Percentiles rank a stretch among this genome's conserved stretches.
Evolutionary conservation across 805 yeast genomes (phyloP).

Genomic region (Candida argentea): DNA sequence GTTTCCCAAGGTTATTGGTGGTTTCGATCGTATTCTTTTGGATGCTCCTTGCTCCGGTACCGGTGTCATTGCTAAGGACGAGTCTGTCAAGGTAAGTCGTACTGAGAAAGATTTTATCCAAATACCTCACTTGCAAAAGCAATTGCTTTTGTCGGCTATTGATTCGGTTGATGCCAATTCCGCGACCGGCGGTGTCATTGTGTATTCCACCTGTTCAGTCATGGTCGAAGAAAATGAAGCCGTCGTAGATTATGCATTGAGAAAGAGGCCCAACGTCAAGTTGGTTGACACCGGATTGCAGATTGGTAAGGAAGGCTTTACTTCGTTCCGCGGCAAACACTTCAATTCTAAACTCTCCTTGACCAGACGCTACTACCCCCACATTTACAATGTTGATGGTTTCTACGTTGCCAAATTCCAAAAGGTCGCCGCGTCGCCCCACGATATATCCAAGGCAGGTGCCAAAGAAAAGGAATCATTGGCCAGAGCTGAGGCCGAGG

Average conservation of each 20-base stretch:
- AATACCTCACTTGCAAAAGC: constrained; percentile 94
- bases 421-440: constrained; percentile 80
- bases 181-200: constrained; percentile 85
- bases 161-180: constrained; percentile 95
- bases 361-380: constrained; percentile 96
- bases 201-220: constrained; percentile 96
- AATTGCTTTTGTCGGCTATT: constrained; percentile 84
- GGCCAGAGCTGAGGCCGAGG: constrained; percentile 74
- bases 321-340: constrained; percentile 85
- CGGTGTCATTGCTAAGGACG: constrained; percentile 97
- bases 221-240: constrained; percentile 98
- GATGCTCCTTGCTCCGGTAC: constrained; percentile 99
- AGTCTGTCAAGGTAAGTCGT: constrained; percentile 84
- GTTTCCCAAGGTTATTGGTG: constrained; percentile 96
- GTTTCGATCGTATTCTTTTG: constrained; percentile 86
- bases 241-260: constrained; percentile 94
- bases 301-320: constrained; percentile 94
- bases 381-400: constrained; percentile 97
- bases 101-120: constrained; percentile 95
- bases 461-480: constrained; percentile 75
- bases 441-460: constrained; percentile 77
- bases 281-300: constrained; percentile 86
- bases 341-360: constrained; percentile 68
- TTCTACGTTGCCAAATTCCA: constrained; percentile 95
- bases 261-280: constrained; percentile 93